A percentile compares a stretch with the other conserved stretches of the same genome.
phyloP scores from a whole-genome alignment of 495 filamentous ascomycete genomes.

The Penicillium cinerascens region DNA sequence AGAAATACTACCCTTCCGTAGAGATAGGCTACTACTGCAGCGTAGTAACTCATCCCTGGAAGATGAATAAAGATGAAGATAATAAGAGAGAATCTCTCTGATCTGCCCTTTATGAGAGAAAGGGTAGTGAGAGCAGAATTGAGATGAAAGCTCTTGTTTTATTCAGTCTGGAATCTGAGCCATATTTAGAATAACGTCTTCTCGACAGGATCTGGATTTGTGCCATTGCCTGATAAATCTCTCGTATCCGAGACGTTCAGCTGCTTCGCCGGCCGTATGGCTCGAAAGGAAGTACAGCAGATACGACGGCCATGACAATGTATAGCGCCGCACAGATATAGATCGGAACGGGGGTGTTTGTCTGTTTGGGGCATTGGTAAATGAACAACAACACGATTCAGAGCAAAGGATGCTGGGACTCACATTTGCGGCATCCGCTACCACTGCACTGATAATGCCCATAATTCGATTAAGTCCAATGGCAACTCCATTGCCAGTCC shows the following conservation, averaged over 20 bases:
- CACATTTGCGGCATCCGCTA: slow-evolving; percentile 55
- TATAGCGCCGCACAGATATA: slow-evolving; percentile 67
- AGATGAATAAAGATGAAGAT: too few species aligned
- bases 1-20: too few species aligned
- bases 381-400: not conserved
- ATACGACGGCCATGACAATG: slow-evolving; percentile 58
- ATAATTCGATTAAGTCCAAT: slow-evolving; percentile 68
- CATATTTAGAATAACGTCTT: not conserved
- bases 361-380: slow-evolving; percentile 20
- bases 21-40: too few species aligned
- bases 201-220: not conserved
- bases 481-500: slow-evolving; percentile 67
- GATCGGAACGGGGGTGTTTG: slow-evolving; percentile 59
- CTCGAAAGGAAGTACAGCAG: slow-evolving; percentile 65
- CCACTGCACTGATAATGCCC: slow-evolving; percentile 67
- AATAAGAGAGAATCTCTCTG: too few species aligned
- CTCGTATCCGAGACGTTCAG: slow-evolving; percentile 16
- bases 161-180: too few species aligned
- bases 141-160: too few species aligned
- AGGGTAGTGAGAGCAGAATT: too few species aligned
- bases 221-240: not conserved
- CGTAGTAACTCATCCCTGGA: too few species aligned
- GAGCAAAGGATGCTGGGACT: slow-evolving; percentile 1
- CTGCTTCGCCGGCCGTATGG: slow-evolving; percentile 66
- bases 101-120: too few species aligned